phyloP scores from a whole-genome alignment of 108 stramenopile species.

The Nannochloropsis gaditana region DNA sequence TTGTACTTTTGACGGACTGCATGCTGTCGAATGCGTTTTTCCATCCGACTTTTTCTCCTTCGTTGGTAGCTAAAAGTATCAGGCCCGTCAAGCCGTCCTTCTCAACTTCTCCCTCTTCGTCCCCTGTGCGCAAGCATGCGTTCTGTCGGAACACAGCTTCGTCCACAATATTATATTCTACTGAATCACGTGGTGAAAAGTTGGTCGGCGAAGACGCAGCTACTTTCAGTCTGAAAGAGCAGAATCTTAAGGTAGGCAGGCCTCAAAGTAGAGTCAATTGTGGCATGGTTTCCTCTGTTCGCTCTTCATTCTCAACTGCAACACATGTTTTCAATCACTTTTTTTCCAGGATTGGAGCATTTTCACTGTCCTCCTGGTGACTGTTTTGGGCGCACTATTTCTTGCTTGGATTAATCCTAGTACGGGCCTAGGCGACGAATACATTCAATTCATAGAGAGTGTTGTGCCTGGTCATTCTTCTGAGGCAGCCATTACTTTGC shows the following conservation, averaged over 20 bases:
- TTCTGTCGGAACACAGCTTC: not conserved
- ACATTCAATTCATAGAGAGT: conserved; percentile 61
- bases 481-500: conserved; percentile 60
- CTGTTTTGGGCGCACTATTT: conserved; percentile 45
- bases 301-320: no score
- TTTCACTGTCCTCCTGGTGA: conserved; percentile 46
- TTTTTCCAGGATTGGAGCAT: conserved; percentile 33
- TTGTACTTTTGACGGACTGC: no score
- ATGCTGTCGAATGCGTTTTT: no score
- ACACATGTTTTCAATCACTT: not conserved
- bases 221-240: conserved; percentile 42
- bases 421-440: conserved; percentile 64
- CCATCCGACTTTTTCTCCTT: no score
- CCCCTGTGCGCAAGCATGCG: no score
- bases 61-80: no score
- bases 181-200: not conserved
- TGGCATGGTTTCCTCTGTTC: no score
- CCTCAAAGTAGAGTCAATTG: not conserved
- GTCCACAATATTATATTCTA: not conserved
- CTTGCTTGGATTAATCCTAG: conserved; percentile 46
- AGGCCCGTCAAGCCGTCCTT: no score
- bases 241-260: conserved; percentile 38
- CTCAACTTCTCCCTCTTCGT: no score
- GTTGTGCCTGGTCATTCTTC: conserved; percentile 60
- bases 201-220: conserved; percentile 54